Conservation (phyloP, 2,329 filamentous ascomycete species). For the Scytalidium sp. region DNA sequence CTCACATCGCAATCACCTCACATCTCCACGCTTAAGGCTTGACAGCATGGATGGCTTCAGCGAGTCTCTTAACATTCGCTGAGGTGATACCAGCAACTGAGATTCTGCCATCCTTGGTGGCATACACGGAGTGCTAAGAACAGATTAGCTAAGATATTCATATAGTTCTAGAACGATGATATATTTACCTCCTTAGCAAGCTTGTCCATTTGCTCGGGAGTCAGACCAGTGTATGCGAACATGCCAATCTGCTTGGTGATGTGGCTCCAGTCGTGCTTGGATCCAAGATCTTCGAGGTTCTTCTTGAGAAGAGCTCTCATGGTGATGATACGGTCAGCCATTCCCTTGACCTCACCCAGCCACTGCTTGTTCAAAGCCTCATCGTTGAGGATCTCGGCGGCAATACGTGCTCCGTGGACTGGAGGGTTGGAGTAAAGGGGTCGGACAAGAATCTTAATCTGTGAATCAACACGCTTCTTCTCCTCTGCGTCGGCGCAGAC, state of each 20-base stretch:
- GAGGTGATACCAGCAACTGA: conserved; percentile 81
- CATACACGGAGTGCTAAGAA: conserved; percentile 82
- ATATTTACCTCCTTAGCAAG: conserved; percentile 75
- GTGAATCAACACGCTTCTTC: conserved; percentile 93
- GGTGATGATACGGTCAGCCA: conserved; percentile 98
- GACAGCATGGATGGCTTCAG: conserved; percentile 81
- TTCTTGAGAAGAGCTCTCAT: conserved; percentile 95
- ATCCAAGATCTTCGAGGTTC: conserved; percentile 91
- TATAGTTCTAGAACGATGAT: conserved; percentile 18
- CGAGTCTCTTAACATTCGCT: conserved; percentile 75
- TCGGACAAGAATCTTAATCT: conserved; percentile 97
- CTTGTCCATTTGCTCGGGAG: conserved; percentile 83
- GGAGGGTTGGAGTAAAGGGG: conserved; percentile 98
- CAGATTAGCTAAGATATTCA: conserved; percentile 10
- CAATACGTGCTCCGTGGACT: conserved; percentile 92
- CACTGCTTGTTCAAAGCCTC: conserved; percentile 85
- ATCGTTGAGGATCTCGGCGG: conserved; percentile 87
- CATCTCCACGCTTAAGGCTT: conserved; percentile 40
- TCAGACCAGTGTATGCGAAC: conserved; percentile 98
- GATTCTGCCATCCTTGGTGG: conserved; percentile 88
- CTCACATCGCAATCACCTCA: neutral
- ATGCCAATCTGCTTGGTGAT: conserved; percentile 99
- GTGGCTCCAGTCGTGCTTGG: conserved; percentile 97
- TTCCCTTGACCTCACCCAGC: conserved; percentile 94
- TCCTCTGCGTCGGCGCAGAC: conserved; percentile 82